A percentile compares a stretch with the other conserved stretches of the same genome.
Conservation (phyloP, 2,329 filamentous ascomycete genomes). For the Lizonia empirigonia region DNA sequence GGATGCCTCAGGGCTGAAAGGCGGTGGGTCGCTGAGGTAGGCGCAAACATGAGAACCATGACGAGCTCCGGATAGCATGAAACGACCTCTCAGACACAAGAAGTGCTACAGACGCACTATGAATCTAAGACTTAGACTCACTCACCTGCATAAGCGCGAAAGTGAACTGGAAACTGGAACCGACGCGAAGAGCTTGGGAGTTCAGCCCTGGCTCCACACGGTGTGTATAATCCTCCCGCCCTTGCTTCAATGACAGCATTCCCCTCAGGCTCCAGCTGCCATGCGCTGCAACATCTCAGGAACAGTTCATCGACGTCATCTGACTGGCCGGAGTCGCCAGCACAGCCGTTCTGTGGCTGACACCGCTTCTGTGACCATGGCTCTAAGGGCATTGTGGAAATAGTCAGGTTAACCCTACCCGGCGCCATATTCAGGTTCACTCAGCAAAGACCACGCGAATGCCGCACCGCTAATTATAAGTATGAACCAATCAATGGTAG, state of each 20-base stretch:
- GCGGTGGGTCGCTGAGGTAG: conserved; percentile 34
- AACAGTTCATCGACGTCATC: conserved; percentile 35
- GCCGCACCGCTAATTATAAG: conserved; percentile 42
- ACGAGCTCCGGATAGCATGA: conserved; percentile 34
- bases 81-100: conserved; percentile 38
- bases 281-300: conserved; percentile 26
- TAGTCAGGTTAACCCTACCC: conserved; percentile 31
- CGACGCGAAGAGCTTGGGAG: conserved; percentile 18
- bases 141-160: conserved; percentile 42
- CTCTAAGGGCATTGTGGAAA: conserved; percentile 33
- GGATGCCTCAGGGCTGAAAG: conserved; percentile 27
- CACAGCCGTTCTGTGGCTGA: conserved; percentile 49
- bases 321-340: conserved; percentile 39
- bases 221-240: conserved; percentile 41
- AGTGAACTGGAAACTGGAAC: conserved; percentile 34
- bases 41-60: conserved; percentile 30
- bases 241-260: conserved; percentile 40
- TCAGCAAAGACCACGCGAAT: conserved; percentile 41
- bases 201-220: conserved; percentile 44
- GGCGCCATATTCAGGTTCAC: conserved; percentile 31
- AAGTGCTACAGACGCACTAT: conserved; percentile 34
- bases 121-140: conserved; percentile 42
- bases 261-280: conserved; percentile 41
- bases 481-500: conserved; percentile 32
- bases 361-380: conserved; percentile 29